phyloP scores from a whole-genome alignment of 2,329 filamentous ascomycete genomes.

The Exophiala phaeomuriformis region DNA sequence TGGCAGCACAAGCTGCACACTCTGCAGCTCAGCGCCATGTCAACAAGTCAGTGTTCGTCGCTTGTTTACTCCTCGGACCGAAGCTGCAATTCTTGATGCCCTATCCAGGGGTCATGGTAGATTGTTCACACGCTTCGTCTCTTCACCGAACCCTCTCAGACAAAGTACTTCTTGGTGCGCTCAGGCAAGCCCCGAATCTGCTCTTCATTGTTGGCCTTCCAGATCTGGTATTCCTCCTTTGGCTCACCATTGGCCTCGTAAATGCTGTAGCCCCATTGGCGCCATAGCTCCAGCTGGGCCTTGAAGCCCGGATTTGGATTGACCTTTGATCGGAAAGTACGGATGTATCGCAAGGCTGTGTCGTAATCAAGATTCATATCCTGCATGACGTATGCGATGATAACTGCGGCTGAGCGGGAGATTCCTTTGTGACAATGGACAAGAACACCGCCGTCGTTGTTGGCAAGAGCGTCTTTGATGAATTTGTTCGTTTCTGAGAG shows the following conservation, averaged over 20 bases:
- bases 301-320: conserved; percentile 19
- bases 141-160: no score
- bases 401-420: conserved; percentile 20
- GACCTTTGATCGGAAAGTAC: conserved; percentile 12
- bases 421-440: conserved; percentile 23
- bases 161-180: not conserved
- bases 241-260: conserved; percentile 10
- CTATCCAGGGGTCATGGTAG: no score
- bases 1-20: no score
- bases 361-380: conserved; percentile 19
- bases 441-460: conserved; percentile 20
- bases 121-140: no score
- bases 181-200: conserved; percentile 7
- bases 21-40: no score
- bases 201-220: conserved; percentile 15
- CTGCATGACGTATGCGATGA: conserved; percentile 22
- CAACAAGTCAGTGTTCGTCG: no score
- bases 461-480: conserved; percentile 14
- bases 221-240: conserved; percentile 17
- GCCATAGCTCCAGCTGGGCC: conserved; percentile 19
- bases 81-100: no score
- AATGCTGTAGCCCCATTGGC: conserved; percentile 14
- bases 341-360: conserved; percentile 18
- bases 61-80: no score
- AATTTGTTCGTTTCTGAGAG: conserved; percentile 17